These are phyloP conservation scores for Apiospora arundinis DNA, from an alignment of 2,329 filamentous ascomycete species.

Conservation along the genomic window DNA sequence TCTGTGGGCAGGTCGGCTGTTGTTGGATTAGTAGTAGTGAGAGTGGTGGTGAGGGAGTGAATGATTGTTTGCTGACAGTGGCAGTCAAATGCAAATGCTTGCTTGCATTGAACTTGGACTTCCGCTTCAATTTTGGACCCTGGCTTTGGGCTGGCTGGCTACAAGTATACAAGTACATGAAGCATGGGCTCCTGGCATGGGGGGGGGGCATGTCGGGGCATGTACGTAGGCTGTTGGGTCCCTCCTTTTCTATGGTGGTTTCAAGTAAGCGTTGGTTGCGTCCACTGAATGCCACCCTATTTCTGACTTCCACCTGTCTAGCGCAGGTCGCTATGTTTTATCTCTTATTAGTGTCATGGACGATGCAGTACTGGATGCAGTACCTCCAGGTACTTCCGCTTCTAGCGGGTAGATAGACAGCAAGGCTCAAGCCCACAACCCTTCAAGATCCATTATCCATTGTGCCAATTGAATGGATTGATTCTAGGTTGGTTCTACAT, in stretches of 20 bases:
- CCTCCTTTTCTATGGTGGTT: slow-evolving; percentile 29
- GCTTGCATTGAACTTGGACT: slow-evolving; percentile 9
- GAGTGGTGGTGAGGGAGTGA: slow-evolving; percentile 2
- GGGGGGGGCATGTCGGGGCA: slow-evolving; percentile 4
- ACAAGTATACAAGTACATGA: not conserved
- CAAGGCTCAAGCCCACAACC: no score
- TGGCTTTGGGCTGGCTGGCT: slow-evolving; percentile 6
- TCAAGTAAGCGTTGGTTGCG: slow-evolving; percentile 32
- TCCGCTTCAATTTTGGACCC: slow-evolving; percentile 9
- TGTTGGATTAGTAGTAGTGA: slow-evolving; percentile 12
- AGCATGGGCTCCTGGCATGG: not conserved
- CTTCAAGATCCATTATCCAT: not conserved
- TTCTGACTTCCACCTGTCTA: slow-evolving; percentile 17
- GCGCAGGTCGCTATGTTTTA: slow-evolving; percentile 13
- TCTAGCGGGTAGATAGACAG: slow-evolving; percentile 9
- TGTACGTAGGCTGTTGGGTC: slow-evolving; percentile 17
- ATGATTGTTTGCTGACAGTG: slow-evolving; percentile 14
- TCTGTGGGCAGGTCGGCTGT: slow-evolving; percentile 6
- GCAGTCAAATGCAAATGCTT: not conserved
- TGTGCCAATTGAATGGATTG: not conserved
- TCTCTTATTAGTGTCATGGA: slow-evolving; percentile 1
- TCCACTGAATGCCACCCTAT: slow-evolving; percentile 26
- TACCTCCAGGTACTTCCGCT: not conserved
- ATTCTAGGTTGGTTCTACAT: not conserved
- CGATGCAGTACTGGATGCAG: not conserved